Conservation (phyloP, 2,329 filamentous ascomycete species). For the Corynespora cassiicola region DNA sequence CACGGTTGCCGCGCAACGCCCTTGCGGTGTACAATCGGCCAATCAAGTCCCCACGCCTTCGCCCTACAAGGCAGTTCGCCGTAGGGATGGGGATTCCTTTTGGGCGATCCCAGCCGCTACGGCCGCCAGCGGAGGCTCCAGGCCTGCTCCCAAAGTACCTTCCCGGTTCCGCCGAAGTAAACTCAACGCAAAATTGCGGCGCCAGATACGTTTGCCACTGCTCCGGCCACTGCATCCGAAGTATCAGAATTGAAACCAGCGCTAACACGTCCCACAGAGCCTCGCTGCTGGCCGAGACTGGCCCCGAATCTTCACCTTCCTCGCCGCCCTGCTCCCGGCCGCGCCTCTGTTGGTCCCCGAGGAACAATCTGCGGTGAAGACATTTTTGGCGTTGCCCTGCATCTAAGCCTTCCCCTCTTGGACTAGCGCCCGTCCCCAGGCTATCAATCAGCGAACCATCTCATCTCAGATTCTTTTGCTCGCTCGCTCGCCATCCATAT, state of each 20-base stretch:
- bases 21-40: too few species aligned
- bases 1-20: too few species aligned
- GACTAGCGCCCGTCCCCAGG: constrained; percentile 13
- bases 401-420: constrained; percentile 9
- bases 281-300: constrained; percentile 3
- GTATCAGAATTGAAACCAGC: constrained; percentile 10
- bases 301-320: neutral
- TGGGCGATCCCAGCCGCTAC: constrained; percentile 27
- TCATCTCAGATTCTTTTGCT: neutral
- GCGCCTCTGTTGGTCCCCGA: constrained; percentile 10
- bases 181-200: constrained; percentile 15
- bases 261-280: constrained; percentile 7
- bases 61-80: too few species aligned
- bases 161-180: constrained; percentile 26
- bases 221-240: constrained; percentile 3
- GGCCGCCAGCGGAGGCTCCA: constrained; percentile 33
- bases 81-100: too few species aligned
- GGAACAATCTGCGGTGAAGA: constrained; percentile 13
- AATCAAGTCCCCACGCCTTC: too few species aligned
- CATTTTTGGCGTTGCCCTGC: constrained; percentile 3
- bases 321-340: neutral
- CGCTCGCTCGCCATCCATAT: constrained; percentile 2
- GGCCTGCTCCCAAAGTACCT: constrained; percentile 24
- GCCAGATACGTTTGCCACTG: constrained; percentile 21
- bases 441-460: constrained; percentile 7